A percentile compares a stretch with the other conserved stretches of the same genome.
Conservation (phyloP, 257 asterid genomes). For the Datura wrightii region DNA sequence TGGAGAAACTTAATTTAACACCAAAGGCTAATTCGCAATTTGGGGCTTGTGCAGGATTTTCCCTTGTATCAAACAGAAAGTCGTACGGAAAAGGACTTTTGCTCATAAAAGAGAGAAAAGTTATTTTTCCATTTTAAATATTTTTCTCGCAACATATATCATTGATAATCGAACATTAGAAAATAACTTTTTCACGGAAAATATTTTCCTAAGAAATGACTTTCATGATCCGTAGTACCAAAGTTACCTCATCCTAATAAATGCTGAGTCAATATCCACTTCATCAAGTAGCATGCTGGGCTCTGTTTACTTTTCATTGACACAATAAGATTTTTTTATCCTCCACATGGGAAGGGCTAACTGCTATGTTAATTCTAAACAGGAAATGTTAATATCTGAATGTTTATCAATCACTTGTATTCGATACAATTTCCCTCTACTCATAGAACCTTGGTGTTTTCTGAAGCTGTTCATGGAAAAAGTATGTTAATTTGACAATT, state of each 20-base stretch:
- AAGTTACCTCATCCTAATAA: background rate
- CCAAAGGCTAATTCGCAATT: background rate
- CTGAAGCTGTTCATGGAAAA: background rate
- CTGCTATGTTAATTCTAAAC: background rate
- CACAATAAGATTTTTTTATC: background rate
- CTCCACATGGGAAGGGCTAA: background rate
- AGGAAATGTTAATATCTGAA: background rate
- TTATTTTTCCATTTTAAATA: too few relatives aligned
- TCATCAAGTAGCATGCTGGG: background rate
- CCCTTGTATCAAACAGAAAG: background rate
- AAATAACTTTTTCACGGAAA: background rate
- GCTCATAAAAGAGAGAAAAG: too few relatives aligned
- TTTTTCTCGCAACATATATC: background rate
- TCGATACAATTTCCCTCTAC: background rate
- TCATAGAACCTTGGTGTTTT: slow-evolving; percentile 6
- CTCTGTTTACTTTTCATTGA: slow-evolving; percentile 18
- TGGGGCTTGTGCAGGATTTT: background rate
- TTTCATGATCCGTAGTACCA: background rate
- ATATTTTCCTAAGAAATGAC: background rate
- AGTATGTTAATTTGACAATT: background rate
- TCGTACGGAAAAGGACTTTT: background rate
- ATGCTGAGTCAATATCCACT: background rate
- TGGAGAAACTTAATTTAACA: background rate
- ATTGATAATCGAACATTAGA: background rate
- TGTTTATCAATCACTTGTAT: background rate